A percentile compares a stretch with the other conserved stretches of the same genome.
Evolutionary conservation across 1,284 basidiomycete species (phyloP).

Genomic region (Trichosporon faecale): DNA sequence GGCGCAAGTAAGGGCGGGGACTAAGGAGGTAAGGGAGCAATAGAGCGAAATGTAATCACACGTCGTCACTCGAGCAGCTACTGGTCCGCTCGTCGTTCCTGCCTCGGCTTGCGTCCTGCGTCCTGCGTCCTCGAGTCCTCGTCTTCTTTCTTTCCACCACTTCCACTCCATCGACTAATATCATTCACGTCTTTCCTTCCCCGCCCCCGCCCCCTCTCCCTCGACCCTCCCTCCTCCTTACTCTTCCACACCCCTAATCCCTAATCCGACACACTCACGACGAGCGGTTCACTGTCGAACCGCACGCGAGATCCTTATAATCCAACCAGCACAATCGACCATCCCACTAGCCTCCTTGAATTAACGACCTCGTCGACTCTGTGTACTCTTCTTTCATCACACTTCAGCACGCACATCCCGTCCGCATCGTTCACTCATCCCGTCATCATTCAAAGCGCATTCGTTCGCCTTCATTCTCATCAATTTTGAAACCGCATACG

Average conservation of each 20-base stretch:
- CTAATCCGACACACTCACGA: constrained; percentile 9
- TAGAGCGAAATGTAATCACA: constrained; percentile 1
- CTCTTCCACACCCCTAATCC: neutral
- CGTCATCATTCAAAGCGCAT: neutral
- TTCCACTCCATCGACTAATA: neutral
- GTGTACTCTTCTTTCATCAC: neutral
- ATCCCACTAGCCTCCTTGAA: neutral
- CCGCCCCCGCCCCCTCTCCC: neutral
- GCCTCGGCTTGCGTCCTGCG: too few species aligned
- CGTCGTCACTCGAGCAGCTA: neutral
- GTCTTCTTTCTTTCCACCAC: neutral
- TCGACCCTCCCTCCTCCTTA: neutral
- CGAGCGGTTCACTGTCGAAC: neutral
- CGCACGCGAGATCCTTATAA: constrained; percentile 7
- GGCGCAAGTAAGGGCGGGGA: neutral
- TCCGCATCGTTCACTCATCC: neutral
- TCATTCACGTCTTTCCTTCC: neutral
- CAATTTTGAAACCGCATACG: neutral
- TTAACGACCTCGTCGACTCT: constrained; percentile 4
- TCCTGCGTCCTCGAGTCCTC: neutral
- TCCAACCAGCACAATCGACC: neutral
- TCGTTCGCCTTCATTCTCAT: neutral
- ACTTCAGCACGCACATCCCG: neutral
- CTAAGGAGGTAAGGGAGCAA: neutral
- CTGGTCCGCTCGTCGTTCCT: neutral